Conservation (phyloP, 2,329 filamentous ascomycete species). For the Claviceps digitariae region DNA sequence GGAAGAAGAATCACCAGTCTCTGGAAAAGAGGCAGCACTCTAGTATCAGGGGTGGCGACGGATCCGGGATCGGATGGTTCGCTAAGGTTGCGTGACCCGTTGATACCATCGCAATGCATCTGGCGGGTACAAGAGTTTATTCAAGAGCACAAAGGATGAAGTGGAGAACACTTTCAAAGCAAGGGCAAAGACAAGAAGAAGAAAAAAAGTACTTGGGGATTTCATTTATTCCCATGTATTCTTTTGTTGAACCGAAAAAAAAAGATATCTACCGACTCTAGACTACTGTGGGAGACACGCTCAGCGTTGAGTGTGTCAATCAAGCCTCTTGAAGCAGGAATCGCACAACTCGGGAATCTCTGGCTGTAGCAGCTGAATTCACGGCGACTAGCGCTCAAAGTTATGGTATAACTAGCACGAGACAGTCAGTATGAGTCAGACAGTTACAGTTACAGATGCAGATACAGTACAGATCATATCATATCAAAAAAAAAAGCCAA, state of each 20-base stretch:
- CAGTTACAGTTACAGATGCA: conserved; percentile 15
- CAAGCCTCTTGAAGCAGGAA: conserved; percentile 18
- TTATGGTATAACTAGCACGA: conserved; percentile 55
- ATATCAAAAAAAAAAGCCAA: conserved; percentile 24
- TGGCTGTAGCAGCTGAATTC: conserved; percentile 35
- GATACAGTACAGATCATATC: conserved; percentile 11
- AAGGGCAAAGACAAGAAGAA: not conserved
- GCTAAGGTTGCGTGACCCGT: not conserved
- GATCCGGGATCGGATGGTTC: not conserved
- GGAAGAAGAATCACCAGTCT: not conserved
- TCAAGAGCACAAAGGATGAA: conserved; percentile 1
- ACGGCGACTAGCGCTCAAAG: conserved; percentile 47
- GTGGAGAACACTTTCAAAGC: not conserved
- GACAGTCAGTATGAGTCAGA: conserved; percentile 19
- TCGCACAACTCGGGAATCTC: conserved; percentile 26
- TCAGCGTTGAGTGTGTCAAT: conserved; percentile 18
- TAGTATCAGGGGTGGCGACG: not conserved
- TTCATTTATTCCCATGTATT: conserved; percentile 1
- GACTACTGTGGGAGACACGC: conserved; percentile 22
- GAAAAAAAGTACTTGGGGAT: not conserved
- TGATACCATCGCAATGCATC: not conserved
- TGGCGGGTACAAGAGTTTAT: not conserved
- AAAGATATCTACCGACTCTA: conserved; percentile 16
- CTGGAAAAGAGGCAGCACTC: not conserved
- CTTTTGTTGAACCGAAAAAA: conserved; percentile 14